These are phyloP conservation scores for Elongisporangium undulatum DNA, from an alignment of 352 stramenopile genomes.

Conservation along the genomic window DNA sequence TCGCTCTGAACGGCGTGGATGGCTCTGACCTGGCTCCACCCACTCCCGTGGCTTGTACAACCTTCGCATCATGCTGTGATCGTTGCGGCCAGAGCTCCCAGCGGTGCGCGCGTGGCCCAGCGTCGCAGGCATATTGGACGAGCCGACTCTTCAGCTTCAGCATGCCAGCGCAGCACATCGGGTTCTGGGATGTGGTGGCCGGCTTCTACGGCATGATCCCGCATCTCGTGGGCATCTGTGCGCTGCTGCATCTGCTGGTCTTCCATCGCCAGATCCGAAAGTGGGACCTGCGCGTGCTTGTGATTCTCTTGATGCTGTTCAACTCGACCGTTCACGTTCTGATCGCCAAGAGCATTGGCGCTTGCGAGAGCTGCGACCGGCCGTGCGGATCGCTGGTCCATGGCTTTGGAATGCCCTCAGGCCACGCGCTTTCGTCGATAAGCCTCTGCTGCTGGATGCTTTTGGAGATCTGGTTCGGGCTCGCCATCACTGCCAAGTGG, in stretches of 20 bases:
- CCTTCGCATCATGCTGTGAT: conserved; percentile 37
- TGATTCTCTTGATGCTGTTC: conserved; percentile 45
- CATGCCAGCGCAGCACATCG: conserved; percentile 21
- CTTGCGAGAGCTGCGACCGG: conserved; percentile 38
- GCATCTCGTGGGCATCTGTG: conserved; percentile 33
- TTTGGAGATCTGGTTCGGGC: conserved; percentile 34
- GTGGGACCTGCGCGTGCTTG: conserved; percentile 34
- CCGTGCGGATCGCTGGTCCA: conserved; percentile 42
- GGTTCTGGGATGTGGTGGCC: conserved; percentile 47
- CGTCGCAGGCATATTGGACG: conserved; percentile 31
- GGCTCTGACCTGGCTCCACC: neutral
- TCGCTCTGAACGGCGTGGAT: neutral
- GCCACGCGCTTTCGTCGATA: conserved; percentile 47
- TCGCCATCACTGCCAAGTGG: conserved; percentile 19
- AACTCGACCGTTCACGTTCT: conserved; percentile 33
- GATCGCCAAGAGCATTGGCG: conserved; percentile 32
- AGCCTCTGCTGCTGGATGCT: conserved; percentile 45
- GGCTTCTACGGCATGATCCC: conserved; percentile 52
- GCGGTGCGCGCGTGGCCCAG: conserved; percentile 43
- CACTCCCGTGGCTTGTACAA: conserved; percentile 12
- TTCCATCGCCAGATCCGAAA: conserved; percentile 22
- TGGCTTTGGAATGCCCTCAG: conserved; percentile 46
- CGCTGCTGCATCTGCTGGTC: conserved; percentile 34
- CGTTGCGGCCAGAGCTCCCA: conserved; percentile 40
- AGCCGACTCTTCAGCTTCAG: conserved; percentile 53